Evolutionary conservation across 2,329 filamentous ascomycete genomes (phyloP), one percentile per base, ranked within the genome.

Genomic region (Xylariomycetidae sp.): DNA sequence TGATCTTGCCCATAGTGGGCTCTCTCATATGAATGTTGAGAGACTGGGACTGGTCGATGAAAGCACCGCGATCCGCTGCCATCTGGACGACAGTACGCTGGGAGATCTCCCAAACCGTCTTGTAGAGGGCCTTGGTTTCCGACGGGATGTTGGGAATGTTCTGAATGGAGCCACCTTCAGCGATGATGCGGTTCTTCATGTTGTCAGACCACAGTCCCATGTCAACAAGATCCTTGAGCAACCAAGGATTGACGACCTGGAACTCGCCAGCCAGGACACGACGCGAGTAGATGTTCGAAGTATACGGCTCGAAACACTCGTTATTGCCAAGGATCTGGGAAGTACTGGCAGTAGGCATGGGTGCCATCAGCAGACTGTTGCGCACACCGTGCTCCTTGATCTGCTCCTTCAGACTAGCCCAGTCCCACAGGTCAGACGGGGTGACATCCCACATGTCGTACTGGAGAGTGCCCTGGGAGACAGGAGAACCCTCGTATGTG

Each of bases 131-230:
- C 72, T 98, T 98, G 72, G 94, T 84, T 50, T 98, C 92, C 19
- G 84, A 78, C 10, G 92, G 90, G 43, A 98, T 95, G 66, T 93
- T 96, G 57, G 90, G 85, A 44, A 98, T 90, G 64, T 92, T 90
- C 64, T 96, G 92, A 35, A 98, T 84, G 14, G 90, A 96, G 47
- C 92, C 92, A 48, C 86, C 86, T 43, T 95, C 90, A 37, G 92
- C 84, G 55, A 98, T 98, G 73, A 98, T 98, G 53, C 92, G 88
- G 74, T 98, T 98, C 82, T 98, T 98, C 92, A 98, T 98, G 69
- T 88, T 87, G 66, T 98, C 90, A 29, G 90, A 95, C 92, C 92
- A 98, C 27, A 98, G 74, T 41, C 92, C 92, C 70, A 95, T 85
- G 57, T 98, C 92, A 49, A 98, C 92, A 19, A 98, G 79, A 54